A percentile compares a stretch with the other conserved stretches of the same genome.
Evolutionary conservation across 2,329 filamentous ascomycete species (phyloP).

Genomic region (Fusarium xylarioides): DNA sequence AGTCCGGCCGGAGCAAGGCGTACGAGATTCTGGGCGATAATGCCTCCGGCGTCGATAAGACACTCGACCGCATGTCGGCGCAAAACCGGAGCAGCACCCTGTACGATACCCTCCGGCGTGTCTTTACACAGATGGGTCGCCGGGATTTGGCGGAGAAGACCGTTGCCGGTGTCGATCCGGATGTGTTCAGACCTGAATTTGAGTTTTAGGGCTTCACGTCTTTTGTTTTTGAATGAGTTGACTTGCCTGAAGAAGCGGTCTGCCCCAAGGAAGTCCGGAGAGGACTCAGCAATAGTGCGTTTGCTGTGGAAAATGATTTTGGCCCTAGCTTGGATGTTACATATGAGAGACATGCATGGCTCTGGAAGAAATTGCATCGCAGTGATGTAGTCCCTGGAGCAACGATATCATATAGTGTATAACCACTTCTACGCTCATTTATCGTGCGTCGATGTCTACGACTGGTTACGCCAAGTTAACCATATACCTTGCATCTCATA

Average conservation of each 20-base stretch:
- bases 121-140: conserved; percentile 96
- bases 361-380: conserved; percentile 2
- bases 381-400: conserved; percentile 7
- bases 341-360: conserved; percentile 18
- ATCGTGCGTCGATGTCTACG: not conserved
- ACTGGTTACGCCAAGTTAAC: not conserved
- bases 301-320: not conserved
- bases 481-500: not conserved
- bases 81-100: conserved; percentile 98
- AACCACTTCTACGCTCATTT: not conserved
- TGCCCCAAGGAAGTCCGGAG: not conserved
- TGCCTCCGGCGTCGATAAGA: conserved; percentile 66
- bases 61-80: conserved; percentile 85
- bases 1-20: conserved; percentile 82
- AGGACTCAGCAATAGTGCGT: not conserved
- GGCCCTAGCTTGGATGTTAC: conserved; percentile 10
- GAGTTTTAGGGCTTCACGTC: conserved; percentile 67
- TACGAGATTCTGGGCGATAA: conserved; percentile 78
- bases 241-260: conserved; percentile 6
- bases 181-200: conserved; percentile 88
- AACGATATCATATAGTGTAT: not conserved
- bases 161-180: conserved; percentile 88
- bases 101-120: conserved; percentile 90
- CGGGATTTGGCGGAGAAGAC: conserved; percentile 89
- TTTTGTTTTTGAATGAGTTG: not conserved